Evolutionary conservation across 805 yeast species (phyloP), one percentile per base, ranked within the genome.

Genomic region (Saccharomyces mikatae): DNA sequence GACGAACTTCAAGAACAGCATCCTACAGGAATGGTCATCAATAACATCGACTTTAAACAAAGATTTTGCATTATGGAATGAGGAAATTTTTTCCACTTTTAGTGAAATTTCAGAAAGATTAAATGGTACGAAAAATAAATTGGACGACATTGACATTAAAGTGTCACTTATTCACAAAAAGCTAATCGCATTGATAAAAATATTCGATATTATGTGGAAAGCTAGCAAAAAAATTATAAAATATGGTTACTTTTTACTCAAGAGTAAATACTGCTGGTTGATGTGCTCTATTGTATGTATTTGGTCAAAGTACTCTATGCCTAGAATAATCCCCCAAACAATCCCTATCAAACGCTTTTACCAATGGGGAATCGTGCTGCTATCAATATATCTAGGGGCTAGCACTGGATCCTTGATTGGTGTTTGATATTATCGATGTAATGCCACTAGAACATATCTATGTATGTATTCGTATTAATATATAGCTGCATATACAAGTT

Each of bases 31-130:
- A 13, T 55, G 64, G 60, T 47, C 53, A 36, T 36, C 48, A 1
- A 52, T 58, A 9, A 59, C 56, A 4, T 32, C 44, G 6, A 26
- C 51, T 2, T 10, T 64, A 11, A 51, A 47, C 6, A 52, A 46
- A n/a, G 62, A 64, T 41, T 41, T 62, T 9, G 46, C 50, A 6
- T n/a, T 49, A 6, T 61, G 65, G 67, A 58, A 57, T 49, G 48
- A 52, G 4, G 54, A 56, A 31, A 46, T 65, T 8, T 49, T 53
- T 44, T 26, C 36, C 6, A 57, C 55, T 28, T 58, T 64, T 32
- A 49, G 52, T 13, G 50, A 50, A 17, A 52, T 66, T 3, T 52
- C 60, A n/a, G 26, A 27, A 6, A 53, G 36, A 27, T 46, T 63
- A 24, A 60, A 60, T 49, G 46, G 27, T 3, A 61, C 65, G 0